Conservation (phyloP, 352 stramenopile species). For the Phytophthora boehmeriae region DNA sequence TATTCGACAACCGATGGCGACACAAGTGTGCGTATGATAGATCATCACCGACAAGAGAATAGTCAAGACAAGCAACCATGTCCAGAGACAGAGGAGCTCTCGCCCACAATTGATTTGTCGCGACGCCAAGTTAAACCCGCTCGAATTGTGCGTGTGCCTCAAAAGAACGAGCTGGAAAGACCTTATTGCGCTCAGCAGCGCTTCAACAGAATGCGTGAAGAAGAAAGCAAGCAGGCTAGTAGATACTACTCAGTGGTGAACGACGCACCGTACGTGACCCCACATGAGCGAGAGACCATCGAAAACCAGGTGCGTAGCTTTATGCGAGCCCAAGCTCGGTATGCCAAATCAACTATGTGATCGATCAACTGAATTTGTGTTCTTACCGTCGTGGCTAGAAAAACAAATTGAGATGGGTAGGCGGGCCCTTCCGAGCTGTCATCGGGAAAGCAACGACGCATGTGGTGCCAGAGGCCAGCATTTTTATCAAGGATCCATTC, state of each 20-base stretch:
- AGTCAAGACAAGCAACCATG: conserved; percentile 13
- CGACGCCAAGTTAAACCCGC: conserved; percentile 20
- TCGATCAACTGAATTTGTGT: not conserved
- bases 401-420: conserved; percentile 75
- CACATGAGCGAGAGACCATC: conserved; percentile 52
- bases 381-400: conserved; percentile 25
- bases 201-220: conserved; percentile 57
- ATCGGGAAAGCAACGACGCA: conserved; percentile 75
- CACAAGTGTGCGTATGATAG: too few relatives aligned
- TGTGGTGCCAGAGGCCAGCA: conserved; percentile 42
- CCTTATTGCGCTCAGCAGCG: conserved; percentile 71
- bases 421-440: conserved; percentile 63
- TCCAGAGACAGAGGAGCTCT: conserved; percentile 23
- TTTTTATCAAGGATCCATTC: conserved; percentile 64
- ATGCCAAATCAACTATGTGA: too few relatives aligned
- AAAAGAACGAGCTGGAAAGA: conserved; percentile 69
- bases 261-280: conserved; percentile 72
- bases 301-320: conserved; percentile 47
- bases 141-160: conserved; percentile 54
- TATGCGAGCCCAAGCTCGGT: not conserved
- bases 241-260: conserved; percentile 85
- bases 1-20: not conserved
- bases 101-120: not conserved
- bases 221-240: conserved; percentile 24
- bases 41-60: conserved; percentile 7